Conservation (phyloP, 768 basidiomycete species). For the Mycena alexandri region DNA sequence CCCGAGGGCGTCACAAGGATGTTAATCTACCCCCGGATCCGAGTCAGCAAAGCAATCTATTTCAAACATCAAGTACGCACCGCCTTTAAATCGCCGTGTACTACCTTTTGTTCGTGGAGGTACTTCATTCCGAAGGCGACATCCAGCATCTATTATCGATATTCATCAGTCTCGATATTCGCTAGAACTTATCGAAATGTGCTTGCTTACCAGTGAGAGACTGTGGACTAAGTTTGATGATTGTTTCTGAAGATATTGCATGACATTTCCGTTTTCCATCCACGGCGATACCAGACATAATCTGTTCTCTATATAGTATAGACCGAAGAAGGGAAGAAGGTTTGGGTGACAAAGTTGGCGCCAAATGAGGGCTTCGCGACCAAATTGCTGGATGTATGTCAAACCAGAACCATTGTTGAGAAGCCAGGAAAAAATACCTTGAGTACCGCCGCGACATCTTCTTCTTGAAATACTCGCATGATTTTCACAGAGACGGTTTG, state of each 20-base stretch:
- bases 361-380: conserved; percentile 33
- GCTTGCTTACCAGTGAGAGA: conserved; percentile 18
- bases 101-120: too few species aligned
- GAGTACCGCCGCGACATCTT: conserved; percentile 10
- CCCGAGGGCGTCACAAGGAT: too few species aligned
- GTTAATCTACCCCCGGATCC: too few species aligned
- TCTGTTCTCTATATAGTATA: conserved; percentile 32
- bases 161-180: too few species aligned
- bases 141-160: too few species aligned
- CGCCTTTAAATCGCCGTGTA: too few species aligned
- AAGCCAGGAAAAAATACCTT: background rate
- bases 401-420: background rate
- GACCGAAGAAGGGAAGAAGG: conserved; percentile 37
- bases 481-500: conserved; percentile 34
- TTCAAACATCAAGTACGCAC: too few species aligned
- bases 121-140: too few species aligned
- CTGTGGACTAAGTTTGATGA: background rate
- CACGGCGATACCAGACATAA: conserved; percentile 44
- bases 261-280: conserved; percentile 35
- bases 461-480: conserved; percentile 12
- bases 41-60: too few species aligned
- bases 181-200: too few species aligned
- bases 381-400: conserved; percentile 10
- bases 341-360: too few species aligned
- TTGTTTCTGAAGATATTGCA: conserved; percentile 30